Conservation (phyloP, 805 yeast genomes). For the Candida michaelii region DNA sequence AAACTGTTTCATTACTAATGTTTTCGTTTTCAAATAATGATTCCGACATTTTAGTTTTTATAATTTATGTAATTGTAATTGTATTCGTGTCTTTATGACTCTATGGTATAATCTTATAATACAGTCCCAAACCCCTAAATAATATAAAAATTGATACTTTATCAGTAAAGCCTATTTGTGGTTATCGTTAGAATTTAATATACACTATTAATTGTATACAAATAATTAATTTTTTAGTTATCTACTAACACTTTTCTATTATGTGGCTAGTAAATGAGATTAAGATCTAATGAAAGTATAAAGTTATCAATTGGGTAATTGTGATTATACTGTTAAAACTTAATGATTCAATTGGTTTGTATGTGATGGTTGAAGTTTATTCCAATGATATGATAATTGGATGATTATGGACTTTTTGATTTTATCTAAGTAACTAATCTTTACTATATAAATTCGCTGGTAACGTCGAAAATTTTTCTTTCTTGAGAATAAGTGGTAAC, state of each 20-base stretch:
- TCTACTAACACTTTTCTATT: neutral
- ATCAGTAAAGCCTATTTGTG: neutral
- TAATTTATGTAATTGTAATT: neutral
- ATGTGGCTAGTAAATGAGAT: conserved; percentile 6
- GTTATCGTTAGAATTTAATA: no score
- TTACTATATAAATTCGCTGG: conserved; percentile 2
- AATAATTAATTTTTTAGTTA: neutral
- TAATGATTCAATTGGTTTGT: neutral
- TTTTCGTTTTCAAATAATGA: conserved; percentile 22
- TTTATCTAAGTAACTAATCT: neutral
- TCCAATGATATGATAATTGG: neutral
- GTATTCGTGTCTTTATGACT: neutral
- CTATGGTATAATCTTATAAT: neutral
- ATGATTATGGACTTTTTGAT: neutral
- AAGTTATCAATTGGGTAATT: neutral
- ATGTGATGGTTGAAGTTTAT: neutral
- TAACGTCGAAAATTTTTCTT: conserved; percentile 5
- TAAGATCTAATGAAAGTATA: neutral
- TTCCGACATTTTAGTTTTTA: conserved; percentile 10
- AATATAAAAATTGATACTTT: conserved; percentile 1
- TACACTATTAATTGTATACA: neutral
- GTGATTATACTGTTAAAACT: neutral
- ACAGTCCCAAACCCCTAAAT: conserved; percentile 5
- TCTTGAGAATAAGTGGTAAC: neutral
- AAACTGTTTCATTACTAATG: conserved; percentile 4